Base-by-base conservation (phyloP, 352 stramenopile species). In the Bremia lactucae region DNA sequence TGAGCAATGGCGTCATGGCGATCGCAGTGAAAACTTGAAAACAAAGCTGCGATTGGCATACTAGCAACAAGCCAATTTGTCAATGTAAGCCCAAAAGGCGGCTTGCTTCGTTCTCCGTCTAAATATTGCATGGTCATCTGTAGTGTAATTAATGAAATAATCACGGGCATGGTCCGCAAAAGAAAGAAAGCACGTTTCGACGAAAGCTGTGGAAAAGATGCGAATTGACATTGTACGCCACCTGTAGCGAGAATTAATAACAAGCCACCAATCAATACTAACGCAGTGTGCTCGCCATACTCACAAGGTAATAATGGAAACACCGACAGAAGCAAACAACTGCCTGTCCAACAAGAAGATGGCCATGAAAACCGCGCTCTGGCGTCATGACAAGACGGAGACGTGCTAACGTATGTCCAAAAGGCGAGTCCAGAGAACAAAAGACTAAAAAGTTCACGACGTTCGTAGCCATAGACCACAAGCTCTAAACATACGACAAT, bases 251-350 rank as follows among this genome's bases (percentile, higher is more conserved):
- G 8, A 10, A 65, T 33, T 6, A 38, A 36, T 10, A 67, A 31
- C 13, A 68, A 24, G 34, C 70, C 66, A 5, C 73, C 73, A 11
- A 76, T n/a, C 22, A 77, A 35, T 6, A 92, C 76, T 1, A 92
- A 37, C 2, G 51, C 26, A 23, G 74, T 76, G 36, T 82, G 62
- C 14, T 89, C 77, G 3, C 76, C 73, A 21, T 87, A 81, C 33
- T 92, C 74, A 19, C 69, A 71, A 3, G 79, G 70, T 4, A 89
- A 43, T 34, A 80, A 83, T 28, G 79, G 78, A 43, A 88, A 92
- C 6, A 87, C 42, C 0, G 71, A 72, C 29, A 92, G 63, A 21
- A 72, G 37, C 7, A 78, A n/a, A 23, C 70, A 89, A 31, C 56
- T 63, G n/a, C 52, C 36, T 1, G 56, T 50, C 79, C 79, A 90